These are phyloP conservation scores for Trichosporon ovoides DNA, from an alignment of 1,284 basidiomycete genomes.

Conservation along the genomic window DNA sequence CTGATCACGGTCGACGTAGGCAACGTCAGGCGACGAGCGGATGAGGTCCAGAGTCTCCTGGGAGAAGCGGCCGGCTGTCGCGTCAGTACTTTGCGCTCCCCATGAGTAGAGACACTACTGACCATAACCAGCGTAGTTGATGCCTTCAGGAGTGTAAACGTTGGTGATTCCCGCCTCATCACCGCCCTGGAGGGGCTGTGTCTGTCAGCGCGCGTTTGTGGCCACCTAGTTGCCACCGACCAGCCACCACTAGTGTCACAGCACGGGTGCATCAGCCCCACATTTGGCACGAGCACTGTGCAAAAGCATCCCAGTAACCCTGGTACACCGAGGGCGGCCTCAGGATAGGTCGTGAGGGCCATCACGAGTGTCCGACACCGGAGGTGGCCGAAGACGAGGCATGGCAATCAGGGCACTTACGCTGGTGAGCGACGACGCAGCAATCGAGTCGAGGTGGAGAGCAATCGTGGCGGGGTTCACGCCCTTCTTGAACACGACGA, in stretches of 20 bases:
- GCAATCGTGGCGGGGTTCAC: slow-evolving; percentile 56
- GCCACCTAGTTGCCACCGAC: slow-evolving; percentile 1
- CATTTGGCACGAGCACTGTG: background rate
- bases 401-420: slow-evolving; percentile 34
- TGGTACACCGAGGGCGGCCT: background rate
- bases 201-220: background rate
- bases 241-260: background rate
- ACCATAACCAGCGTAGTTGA: slow-evolving; percentile 46
- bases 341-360: background rate
- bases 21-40: slow-evolving; percentile 81
- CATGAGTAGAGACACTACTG: slow-evolving; percentile 14
- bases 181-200: slow-evolving; percentile 33
- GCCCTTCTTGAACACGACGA: slow-evolving; percentile 76
- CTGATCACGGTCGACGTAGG: slow-evolving; percentile 89
- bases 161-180: slow-evolving; percentile 42
- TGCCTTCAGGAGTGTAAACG: slow-evolving; percentile 35
- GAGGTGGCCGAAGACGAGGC: background rate
- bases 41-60: slow-evolving; percentile 69
- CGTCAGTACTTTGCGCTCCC: background rate
- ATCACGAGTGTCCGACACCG: background rate
- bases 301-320: background rate
- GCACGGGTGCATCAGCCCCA: background rate
- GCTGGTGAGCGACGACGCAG: slow-evolving; percentile 29
- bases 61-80: slow-evolving; percentile 70
- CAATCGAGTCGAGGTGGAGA: slow-evolving; percentile 58